A percentile compares a stretch with the other conserved stretches of the same genome.
Conservation (phyloP, 148 eudicot species). For the Heliamphora exappendiculata region DNA sequence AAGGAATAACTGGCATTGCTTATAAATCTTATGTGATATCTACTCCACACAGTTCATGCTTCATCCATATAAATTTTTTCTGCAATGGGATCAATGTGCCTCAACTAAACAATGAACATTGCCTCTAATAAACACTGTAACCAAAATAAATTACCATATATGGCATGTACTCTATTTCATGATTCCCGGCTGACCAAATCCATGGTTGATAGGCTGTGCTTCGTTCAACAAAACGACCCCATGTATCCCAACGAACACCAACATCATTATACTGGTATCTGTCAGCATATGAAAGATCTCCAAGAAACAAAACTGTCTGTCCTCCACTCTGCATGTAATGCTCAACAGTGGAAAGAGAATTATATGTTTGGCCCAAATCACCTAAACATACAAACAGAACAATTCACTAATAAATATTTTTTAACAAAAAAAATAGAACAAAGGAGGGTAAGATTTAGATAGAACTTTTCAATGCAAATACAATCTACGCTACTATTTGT, state of each 20-base stretch:
- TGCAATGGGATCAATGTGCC: not conserved
- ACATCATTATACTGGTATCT: conserved; percentile 60
- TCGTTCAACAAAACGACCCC: conserved; percentile 77
- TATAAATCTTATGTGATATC: not conserved
- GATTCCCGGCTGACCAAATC: conserved; percentile 96
- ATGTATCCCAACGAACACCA: conserved; percentile 88
- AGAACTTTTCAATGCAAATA: not conserved
- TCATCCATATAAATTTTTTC: not conserved
- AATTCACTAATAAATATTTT: not conserved
- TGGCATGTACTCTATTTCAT: conserved; percentile 90
- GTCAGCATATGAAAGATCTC: conserved; percentile 96
- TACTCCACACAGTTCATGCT: not conserved
- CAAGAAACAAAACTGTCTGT: conserved; percentile 69
- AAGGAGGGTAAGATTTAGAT: not conserved
- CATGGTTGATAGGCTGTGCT: conserved; percentile 86
- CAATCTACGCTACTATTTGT: not conserved
- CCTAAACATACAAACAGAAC: conserved; percentile 35
- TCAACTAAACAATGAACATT: not conserved
- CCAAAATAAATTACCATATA: conserved; percentile 43
- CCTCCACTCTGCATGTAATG: conserved; percentile 73
- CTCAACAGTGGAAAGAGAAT: conserved; percentile 74
- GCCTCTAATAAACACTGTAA: not conserved
- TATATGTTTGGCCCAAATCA: conserved; percentile 89
- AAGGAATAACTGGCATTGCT: not conserved
- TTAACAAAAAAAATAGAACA: not conserved